Conservation (phyloP, 805 yeast genomes). For the Barnettozyma wickerhamii region DNA sequence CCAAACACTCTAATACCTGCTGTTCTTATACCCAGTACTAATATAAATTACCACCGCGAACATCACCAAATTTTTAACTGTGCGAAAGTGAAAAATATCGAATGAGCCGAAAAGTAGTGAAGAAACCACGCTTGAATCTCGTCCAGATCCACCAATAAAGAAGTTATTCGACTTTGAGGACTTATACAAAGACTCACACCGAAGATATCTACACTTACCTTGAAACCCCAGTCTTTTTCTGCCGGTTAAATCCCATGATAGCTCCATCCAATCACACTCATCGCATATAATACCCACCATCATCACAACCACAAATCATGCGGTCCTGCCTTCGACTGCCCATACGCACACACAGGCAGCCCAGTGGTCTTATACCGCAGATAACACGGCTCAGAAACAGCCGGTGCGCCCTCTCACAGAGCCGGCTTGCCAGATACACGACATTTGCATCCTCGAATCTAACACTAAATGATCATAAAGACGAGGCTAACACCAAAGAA, state of each 20-base stretch:
- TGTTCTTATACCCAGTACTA: too few species aligned
- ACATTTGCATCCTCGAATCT: conserved; percentile 10
- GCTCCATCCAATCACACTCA: background rate
- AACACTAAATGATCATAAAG: background rate
- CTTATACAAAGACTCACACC: too few species aligned
- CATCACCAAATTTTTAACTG: background rate
- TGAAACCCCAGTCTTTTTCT: too few species aligned
- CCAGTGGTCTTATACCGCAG: background rate
- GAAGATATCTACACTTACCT: too few species aligned
- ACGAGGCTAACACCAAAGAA: background rate
- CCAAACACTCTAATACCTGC: too few species aligned
- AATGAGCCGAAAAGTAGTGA: background rate
- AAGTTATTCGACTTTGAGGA: background rate
- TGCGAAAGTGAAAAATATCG: background rate
- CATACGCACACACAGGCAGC: background rate
- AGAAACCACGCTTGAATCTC: too few species aligned
- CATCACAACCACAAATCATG: background rate
- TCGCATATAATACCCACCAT: conserved; percentile 1
- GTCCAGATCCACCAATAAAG: too few species aligned
- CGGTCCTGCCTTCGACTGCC: conserved; percentile 1
- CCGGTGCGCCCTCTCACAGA: too few species aligned
- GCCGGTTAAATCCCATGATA: too few species aligned
- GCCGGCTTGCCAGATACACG: background rate
- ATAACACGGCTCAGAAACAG: background rate
- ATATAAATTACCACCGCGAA: background rate